Evolutionary conservation across 768 basidiomycete genomes (phyloP), one percentile per base, ranked within the genome.

Genomic region (Agaricus subrufescens): DNA sequence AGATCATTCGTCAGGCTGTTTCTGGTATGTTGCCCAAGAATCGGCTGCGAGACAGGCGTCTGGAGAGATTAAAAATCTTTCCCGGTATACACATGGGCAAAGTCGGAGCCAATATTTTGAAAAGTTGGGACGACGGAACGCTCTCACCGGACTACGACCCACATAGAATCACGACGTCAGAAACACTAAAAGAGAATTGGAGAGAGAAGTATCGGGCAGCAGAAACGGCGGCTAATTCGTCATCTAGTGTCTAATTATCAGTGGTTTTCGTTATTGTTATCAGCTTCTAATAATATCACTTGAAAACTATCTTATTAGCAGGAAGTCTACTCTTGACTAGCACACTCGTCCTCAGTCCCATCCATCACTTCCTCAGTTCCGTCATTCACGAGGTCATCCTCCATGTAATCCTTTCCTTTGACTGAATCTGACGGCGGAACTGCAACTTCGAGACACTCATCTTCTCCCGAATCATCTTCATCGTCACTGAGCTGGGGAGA

Each of bases 11-110:
- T 11, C 84, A 92, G 61, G 97, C 97, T 3, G 97, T 99, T 3
- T 90, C 96, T 10, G 93, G 96, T 63, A 99, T 99, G 97, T 78
- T 99, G 53, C 97, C 96, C 34, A 99, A 98, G 74, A 99, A 99
- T 77, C 95, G 89, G 60, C 84, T 97, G 58, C 84, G 97, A 26
- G 91, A 96, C 46, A 80, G 91, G 46, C 82, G 97, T 37, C 71
- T 99, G 48, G 92, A 91, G 57, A 77, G 97, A 54, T 77, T 99
- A 48, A 87, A 90, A 59, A 89, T 98, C 61, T 98, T 95, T 65
- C 83, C 90, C 40, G 89, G 82, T 9, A 73, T 84, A 50, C 82
- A 90, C 59, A 86, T 87, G 78, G 90, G 90, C 25, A 83, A 86
- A 11, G 80, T 92, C 58, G 82, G 83, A 54, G 78, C 76, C 10